Conservation (phyloP, 768 basidiomycete genomes). For the Mycena indigotica region DNA sequence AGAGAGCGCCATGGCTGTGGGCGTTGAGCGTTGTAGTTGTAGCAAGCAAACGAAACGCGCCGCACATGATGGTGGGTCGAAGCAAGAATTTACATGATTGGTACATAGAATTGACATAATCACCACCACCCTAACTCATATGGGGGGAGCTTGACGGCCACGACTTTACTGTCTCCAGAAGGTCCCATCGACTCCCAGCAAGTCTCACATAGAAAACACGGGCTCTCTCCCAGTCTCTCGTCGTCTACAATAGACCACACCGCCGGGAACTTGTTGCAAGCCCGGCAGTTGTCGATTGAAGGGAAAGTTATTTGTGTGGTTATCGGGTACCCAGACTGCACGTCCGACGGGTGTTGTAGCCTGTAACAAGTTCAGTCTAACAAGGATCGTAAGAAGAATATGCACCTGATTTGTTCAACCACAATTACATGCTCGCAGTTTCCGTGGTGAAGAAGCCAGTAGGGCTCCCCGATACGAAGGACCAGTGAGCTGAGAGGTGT, state of each 20-base stretch:
- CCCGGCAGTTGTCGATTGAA: slow-evolving; percentile 64
- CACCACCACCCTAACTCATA: slow-evolving; percentile 41
- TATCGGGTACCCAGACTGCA: slow-evolving; percentile 61
- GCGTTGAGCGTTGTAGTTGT: too few relatives aligned
- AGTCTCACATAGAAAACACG: slow-evolving; percentile 68
- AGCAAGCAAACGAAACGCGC: not conserved
- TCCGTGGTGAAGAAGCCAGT: slow-evolving; percentile 80
- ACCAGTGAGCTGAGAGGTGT: slow-evolving; percentile 55
- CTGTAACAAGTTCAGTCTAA: slow-evolving; percentile 41
- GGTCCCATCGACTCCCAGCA: slow-evolving; percentile 77
- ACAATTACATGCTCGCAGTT: slow-evolving; percentile 82
- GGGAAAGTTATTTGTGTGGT: slow-evolving; percentile 66
- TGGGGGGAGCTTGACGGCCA: slow-evolving; percentile 55
- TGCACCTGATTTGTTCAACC: slow-evolving; percentile 71
- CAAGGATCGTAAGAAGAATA: slow-evolving; percentile 9
- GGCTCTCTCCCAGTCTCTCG: slow-evolving; percentile 74
- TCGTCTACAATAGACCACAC: slow-evolving; percentile 69
- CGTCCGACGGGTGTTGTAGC: slow-evolving; percentile 60
- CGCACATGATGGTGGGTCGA: slow-evolving; percentile 1
- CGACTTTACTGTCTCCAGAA: slow-evolving; percentile 46
- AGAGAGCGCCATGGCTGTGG: slow-evolving; percentile 14
- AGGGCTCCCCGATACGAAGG: slow-evolving; percentile 71
- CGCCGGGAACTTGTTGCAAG: slow-evolving; percentile 72
- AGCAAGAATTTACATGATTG: too few relatives aligned
- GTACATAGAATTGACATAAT: not conserved